phyloP scores from a whole-genome alignment of 1,139 yeast species.

The Pichia sp. region DNA sequence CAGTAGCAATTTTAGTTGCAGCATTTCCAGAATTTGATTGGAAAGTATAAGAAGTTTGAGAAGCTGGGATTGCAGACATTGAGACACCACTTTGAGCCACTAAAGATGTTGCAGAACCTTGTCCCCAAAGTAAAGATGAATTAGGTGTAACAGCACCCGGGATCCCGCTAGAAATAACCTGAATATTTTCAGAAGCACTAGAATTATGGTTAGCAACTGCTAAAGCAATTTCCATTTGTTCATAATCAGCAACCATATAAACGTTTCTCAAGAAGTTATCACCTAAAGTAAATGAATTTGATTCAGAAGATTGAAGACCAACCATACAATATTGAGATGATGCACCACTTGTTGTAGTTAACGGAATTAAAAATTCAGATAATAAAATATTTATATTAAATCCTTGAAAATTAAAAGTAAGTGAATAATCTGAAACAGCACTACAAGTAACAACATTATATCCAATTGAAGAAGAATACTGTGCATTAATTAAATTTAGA shows the following conservation, averaged over 20 bases:
- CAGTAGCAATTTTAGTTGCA: no score
- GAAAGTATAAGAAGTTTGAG: neutral
- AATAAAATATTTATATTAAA: conserved; percentile 41
- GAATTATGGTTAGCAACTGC: conserved; percentile 45
- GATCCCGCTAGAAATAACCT: conserved; percentile 14
- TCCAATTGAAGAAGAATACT: conserved; percentile 30
- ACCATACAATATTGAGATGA: conserved; percentile 11
- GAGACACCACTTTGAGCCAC: conserved; percentile 1
- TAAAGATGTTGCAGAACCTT: conserved; percentile 3
- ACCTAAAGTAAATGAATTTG: conserved; percentile 44
- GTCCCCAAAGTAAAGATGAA: conserved; percentile 10
- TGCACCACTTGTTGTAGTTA: conserved; percentile 5
- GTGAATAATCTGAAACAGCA: conserved; percentile 29
- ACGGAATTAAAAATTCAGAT: conserved; percentile 30
- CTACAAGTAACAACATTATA: conserved; percentile 33
- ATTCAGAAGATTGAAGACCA: conserved; percentile 27
- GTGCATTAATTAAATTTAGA: conserved; percentile 36
- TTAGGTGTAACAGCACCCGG: conserved; percentile 16
- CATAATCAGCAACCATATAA: conserved; percentile 74
- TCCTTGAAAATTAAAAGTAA: conserved; percentile 48
- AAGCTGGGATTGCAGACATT: conserved; percentile 8
- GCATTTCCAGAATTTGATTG: neutral
- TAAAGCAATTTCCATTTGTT: conserved; percentile 53
- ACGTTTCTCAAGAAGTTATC: conserved; percentile 69
- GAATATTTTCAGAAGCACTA: conserved; percentile 7